A percentile compares a stretch with the other conserved stretches of the same genome.
Evolutionary conservation across 768 basidiomycete genomes (phyloP).

Genomic region (Russula emetica): DNA sequence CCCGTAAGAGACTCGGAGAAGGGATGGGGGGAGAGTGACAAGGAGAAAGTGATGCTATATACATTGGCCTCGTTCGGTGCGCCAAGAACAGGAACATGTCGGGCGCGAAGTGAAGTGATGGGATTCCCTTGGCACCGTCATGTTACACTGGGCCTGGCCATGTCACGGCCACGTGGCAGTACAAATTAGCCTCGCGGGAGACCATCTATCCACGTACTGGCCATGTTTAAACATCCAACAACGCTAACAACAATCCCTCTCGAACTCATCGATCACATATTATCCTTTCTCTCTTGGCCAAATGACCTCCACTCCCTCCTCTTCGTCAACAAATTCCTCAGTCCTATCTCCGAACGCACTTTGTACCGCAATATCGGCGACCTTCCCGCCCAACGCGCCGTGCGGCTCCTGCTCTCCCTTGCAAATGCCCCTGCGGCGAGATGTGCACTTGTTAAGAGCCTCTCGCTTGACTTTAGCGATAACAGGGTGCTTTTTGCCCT

Average conservation of each 20-base stretch:
- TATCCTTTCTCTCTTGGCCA: slow-evolving; percentile 30
- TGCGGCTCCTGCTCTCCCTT: slow-evolving; percentile 42
- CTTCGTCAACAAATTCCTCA: slow-evolving; percentile 30
- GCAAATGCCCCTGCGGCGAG: slow-evolving; percentile 38
- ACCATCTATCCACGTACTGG: neutral
- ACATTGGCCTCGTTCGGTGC: neutral
- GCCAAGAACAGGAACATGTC: no score
- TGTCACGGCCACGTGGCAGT: neutral
- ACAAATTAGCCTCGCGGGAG: neutral
- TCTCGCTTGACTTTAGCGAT: slow-evolving; percentile 44
- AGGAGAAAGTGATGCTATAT: no score
- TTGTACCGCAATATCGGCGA: slow-evolving; percentile 41
- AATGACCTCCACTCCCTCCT: slow-evolving; percentile 33
- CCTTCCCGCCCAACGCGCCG: slow-evolving; percentile 32
- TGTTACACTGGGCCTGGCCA: no score
- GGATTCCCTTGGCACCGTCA: no score
- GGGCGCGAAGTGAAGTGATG: no score
- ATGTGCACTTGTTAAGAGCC: slow-evolving; percentile 39
- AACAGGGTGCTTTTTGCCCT: slow-evolving; percentile 44
- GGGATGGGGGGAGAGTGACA: no score
- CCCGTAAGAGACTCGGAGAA: no score
- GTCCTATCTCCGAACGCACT: slow-evolving; percentile 33
- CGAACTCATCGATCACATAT: slow-evolving; percentile 38
- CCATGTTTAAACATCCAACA: neutral
- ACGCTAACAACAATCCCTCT: slow-evolving; percentile 32